These are phyloP conservation scores for Filobasidium uniguttulatum DNA, from an alignment of 1,284 basidiomycete genomes.

Conservation along the genomic window DNA sequence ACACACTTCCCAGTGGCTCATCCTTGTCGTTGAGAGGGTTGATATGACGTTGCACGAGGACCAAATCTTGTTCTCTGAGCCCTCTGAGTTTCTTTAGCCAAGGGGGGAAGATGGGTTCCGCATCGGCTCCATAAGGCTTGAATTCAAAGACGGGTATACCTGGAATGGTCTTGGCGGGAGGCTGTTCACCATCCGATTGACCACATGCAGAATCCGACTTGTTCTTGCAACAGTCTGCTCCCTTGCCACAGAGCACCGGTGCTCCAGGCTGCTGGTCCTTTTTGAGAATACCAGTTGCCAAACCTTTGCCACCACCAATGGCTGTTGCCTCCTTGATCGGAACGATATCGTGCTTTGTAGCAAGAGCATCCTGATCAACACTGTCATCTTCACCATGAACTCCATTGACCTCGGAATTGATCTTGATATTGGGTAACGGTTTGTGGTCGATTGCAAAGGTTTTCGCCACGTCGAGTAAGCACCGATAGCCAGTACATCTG, in stretches of 20 bases:
- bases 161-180: slow-evolving; percentile 10
- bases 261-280: slow-evolving; percentile 5
- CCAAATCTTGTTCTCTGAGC: slow-evolving; percentile 6
- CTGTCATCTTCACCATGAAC: not conserved
- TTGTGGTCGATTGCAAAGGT: slow-evolving; percentile 18
- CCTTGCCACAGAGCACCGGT: slow-evolving; percentile 10
- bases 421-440: slow-evolving; percentile 5
- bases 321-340: slow-evolving; percentile 19
- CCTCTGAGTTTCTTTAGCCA: slow-evolving; percentile 17
- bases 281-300: slow-evolving; percentile 5
- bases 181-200: not conserved
- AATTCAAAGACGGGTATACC: slow-evolving; percentile 22
- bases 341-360: slow-evolving; percentile 13
- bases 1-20: slow-evolving; percentile 7
- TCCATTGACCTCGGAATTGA: not conserved
- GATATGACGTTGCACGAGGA: slow-evolving; percentile 4
- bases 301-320: slow-evolving; percentile 8
- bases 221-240: slow-evolving; percentile 10
- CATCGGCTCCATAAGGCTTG: slow-evolving; percentile 27
- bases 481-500: slow-evolving; percentile 24
- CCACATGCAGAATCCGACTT: not conserved
- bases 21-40: slow-evolving; percentile 1
- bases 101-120: slow-evolving; percentile 33
- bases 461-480: slow-evolving; percentile 23
- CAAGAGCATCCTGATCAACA: slow-evolving; percentile 3